Base-by-base conservation (phyloP, 768 basidiomycete species). In the Rickenella mellea region DNA sequence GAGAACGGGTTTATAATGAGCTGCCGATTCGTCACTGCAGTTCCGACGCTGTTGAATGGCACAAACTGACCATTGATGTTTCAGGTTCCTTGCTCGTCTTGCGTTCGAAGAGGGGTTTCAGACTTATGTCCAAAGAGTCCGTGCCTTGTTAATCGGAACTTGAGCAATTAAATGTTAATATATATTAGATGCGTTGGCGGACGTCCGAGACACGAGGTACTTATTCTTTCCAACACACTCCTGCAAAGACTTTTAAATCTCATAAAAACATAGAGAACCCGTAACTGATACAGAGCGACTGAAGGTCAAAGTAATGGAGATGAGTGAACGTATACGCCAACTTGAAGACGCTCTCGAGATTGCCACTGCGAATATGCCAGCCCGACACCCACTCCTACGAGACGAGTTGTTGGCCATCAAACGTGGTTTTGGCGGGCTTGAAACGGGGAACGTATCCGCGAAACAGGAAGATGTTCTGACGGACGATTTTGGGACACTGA, bases 201-300 rank as follows among this genome's bases (percentile, higher is more conserved):
- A 17, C 19, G 24, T 17, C 19, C 33, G 24, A 19, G 15, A 22
- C 10, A 14, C 15, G 7, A 36, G 12, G 33, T 36, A 36, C 12
- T 15, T 14, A 10, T 5, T 22, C 33, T 36, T 14, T 11, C 11
- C 33, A 19, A 17, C 19, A 11, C 10, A 17, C 11, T 3, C 3
- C 33, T 19, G 9, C 24, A 36, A 22, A 22, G 4, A n/a, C n/a
- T n/a, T n/a, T n/a, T n/a, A n/a, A n/a, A n/a, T n/a, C n/a, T n/a
- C n/a, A n/a, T n/a, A n/a, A n/a, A n/a, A n/a, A n/a, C n/a, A n/a
- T n/a, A n/a, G n/a, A n/a, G n/a, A n/a, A n/a, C n/a, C n/a, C n/a
- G n/a, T n/a, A n/a, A n/a, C 78, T 12, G 78, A 78, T 50, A 78
- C 78, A 8, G 78, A 77, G 46, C 74, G 78, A 52, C 60, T 80